These are phyloP conservation scores for Cladorrhinum sp. DNA, from an alignment of 2,329 filamentous ascomycete species.

Conservation along the genomic window DNA sequence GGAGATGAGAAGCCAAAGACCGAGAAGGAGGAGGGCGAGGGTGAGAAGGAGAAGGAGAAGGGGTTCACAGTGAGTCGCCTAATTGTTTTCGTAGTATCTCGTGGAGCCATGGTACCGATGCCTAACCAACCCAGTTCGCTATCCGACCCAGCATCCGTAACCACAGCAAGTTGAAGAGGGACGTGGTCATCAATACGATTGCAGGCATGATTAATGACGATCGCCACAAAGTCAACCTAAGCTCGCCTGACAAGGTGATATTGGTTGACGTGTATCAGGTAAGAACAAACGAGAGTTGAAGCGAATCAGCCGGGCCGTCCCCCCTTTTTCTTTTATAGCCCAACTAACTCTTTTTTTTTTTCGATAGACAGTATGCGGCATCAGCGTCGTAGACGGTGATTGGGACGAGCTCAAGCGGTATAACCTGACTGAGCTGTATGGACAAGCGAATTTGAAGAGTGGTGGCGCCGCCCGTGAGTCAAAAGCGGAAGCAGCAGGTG, in stretches of 20 bases:
- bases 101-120: constrained; percentile 2
- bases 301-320: not conserved
- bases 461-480: not conserved
- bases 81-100: not conserved
- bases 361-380: constrained; percentile 61
- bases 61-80: constrained; percentile 40
- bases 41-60: no score
- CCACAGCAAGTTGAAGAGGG: constrained; percentile 65
- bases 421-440: constrained; percentile 73
- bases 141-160: constrained; percentile 76
- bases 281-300: constrained; percentile 29
- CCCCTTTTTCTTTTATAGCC: not conserved
- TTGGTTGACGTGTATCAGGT: constrained; percentile 80
- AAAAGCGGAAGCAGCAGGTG: not conserved
- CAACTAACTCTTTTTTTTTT: constrained; percentile 11
- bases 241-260: constrained; percentile 72
- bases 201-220: constrained; percentile 59
- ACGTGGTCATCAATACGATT: constrained; percentile 67
- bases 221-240: constrained; percentile 74
- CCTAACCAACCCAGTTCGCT: constrained; percentile 60
- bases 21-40: constrained; percentile 5
- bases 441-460: constrained; percentile 29
- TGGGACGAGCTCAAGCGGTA: constrained; percentile 74
- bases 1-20: constrained; percentile 8
- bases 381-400: constrained; percentile 73